phyloP scores from a whole-genome alignment of 2,329 filamentous ascomycete genomes.

The Aureobasidium lini region DNA sequence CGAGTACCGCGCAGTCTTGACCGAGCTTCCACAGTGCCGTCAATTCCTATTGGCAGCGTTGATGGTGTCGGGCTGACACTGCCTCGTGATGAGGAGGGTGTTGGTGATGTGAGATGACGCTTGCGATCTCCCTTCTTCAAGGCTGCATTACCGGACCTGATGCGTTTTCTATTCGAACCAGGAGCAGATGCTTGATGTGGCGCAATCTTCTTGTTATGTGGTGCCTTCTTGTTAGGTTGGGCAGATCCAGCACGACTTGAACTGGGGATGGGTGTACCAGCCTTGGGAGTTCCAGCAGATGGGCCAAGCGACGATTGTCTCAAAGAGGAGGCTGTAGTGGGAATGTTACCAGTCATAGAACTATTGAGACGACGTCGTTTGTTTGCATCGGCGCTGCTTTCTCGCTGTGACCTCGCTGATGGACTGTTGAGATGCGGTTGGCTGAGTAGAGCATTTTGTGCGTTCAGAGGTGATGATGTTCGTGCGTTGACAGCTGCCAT shows the following conservation, averaged over 20 bases:
- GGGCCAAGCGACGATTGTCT: conserved; percentile 56
- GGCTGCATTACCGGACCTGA: conserved; percentile 9
- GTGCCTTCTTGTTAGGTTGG: conserved; percentile 39
- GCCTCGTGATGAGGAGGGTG: conserved; percentile 22
- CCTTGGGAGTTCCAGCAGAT: conserved; percentile 51
- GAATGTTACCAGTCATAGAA: conserved; percentile 44
- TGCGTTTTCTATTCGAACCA: conserved; percentile 20
- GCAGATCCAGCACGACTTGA: conserved; percentile 52
- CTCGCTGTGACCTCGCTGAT: conserved; percentile 23
- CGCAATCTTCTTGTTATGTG: conserved; percentile 46
- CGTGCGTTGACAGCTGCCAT: conserved; percentile 20
- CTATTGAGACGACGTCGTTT: conserved; percentile 53
- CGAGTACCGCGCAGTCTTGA: conserved; percentile 3
- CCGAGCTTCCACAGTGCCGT: conserved; percentile 17
- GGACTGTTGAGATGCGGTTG: conserved; percentile 18
- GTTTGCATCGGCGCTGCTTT: conserved; percentile 38
- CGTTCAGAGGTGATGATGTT: conserved; percentile 12
- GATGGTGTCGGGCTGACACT: conserved; percentile 27
- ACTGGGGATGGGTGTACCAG: conserved; percentile 41
- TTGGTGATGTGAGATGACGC: conserved; percentile 26
- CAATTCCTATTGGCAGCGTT: conserved; percentile 24
- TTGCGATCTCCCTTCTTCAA: conserved; percentile 26
- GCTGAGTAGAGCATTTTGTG: conserved; percentile 16
- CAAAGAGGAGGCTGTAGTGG: conserved; percentile 46
- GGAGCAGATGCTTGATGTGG: conserved; percentile 37